A percentile compares a stretch with the other conserved stretches of the same genome.
Evolutionary conservation across 2,329 filamentous ascomycete species (phyloP).

Genomic region (Hirsutella thompsonii): DNA sequence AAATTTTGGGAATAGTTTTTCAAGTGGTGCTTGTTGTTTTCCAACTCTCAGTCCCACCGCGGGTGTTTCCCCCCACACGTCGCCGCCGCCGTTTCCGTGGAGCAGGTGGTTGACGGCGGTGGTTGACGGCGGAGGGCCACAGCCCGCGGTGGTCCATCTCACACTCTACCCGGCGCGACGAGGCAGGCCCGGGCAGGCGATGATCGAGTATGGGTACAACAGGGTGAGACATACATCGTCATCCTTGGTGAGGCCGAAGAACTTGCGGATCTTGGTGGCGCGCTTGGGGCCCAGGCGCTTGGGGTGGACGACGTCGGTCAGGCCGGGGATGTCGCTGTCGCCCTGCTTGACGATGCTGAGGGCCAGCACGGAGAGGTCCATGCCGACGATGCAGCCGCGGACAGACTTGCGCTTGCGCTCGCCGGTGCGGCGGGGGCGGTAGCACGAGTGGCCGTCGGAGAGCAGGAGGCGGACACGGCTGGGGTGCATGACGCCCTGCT

Average conservation of each 20-base stretch:
- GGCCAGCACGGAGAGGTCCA: constrained; percentile 89
- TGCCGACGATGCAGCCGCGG: constrained; percentile 95
- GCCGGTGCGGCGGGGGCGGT: constrained; percentile 92
- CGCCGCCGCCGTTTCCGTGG: too few species aligned
- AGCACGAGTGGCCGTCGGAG: constrained; percentile 95
- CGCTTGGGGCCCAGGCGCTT: constrained; percentile 99
- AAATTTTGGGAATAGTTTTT: constrained; percentile 4
- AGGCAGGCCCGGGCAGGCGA: constrained; percentile 54
- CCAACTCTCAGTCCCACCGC: constrained; percentile 12
- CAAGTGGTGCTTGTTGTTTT: too few species aligned
- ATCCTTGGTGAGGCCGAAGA: constrained; percentile 99
- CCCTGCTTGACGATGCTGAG: constrained; percentile 97
- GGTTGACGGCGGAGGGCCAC: too few species aligned
- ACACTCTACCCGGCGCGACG: constrained; percentile 42
- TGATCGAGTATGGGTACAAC: constrained; percentile 44
- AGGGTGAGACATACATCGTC: constrained; percentile 83
- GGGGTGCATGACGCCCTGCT: constrained; percentile 99
- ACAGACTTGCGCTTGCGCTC: constrained; percentile 99
- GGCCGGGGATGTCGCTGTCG: constrained; percentile 81
- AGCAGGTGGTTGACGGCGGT: too few species aligned
- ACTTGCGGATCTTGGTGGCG: constrained; percentile 98
- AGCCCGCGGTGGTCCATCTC: constrained; percentile 34
- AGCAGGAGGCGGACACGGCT: constrained; percentile 97
- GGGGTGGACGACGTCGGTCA: constrained; percentile 96
- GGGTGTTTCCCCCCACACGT: too few species aligned